Percentiles rank a stretch among this genome's conserved stretches.
Conservation (phyloP, 192 early-diverging fungal genomes). For the Rhizoclosmatium globosum region DNA sequence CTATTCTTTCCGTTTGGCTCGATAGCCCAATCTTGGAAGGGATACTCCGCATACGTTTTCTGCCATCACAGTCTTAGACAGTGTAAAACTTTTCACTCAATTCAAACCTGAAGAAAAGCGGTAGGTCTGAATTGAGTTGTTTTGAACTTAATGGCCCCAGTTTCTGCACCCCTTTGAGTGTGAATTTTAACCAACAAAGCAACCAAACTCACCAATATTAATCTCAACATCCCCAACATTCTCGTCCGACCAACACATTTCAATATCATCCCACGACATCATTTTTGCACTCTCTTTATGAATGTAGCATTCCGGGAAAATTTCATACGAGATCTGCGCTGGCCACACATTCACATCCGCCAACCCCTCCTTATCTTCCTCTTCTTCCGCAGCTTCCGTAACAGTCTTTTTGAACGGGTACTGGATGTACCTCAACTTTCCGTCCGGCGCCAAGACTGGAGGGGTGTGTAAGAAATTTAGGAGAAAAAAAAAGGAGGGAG, state of each 20-base stretch:
- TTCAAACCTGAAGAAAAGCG: constrained; percentile 50
- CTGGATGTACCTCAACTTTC: constrained; percentile 46
- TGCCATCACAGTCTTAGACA: constrained; percentile 23
- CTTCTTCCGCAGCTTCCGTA: constrained; percentile 51
- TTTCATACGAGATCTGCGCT: constrained; percentile 47
- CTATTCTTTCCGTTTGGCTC: constrained; percentile 31
- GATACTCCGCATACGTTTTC: constrained; percentile 58
- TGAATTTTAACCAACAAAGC: background rate
- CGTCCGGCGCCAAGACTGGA: constrained; percentile 40
- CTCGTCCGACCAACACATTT: constrained; percentile 54
- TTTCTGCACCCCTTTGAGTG: constrained; percentile 27
- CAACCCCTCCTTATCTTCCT: constrained; percentile 26
- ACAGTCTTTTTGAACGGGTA: constrained; percentile 61
- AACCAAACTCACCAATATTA: constrained; percentile 46
- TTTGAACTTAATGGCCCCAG: constrained; percentile 52
- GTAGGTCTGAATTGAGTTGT: constrained; percentile 60
- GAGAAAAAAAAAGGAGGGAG: constrained; percentile 14
- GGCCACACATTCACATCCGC: constrained; percentile 54
- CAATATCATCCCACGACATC: constrained; percentile 53
- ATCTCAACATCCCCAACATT: constrained; percentile 60
- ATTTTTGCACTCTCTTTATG: constrained; percentile 51
- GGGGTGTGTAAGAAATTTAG: background rate
- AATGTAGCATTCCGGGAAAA: constrained; percentile 44
- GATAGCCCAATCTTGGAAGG: constrained; percentile 54
- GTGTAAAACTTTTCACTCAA: background rate